These are phyloP conservation scores for Lentinula novae-zelandiae DNA, from an alignment of 1,284 basidiomycete species.

Conservation along the genomic window DNA sequence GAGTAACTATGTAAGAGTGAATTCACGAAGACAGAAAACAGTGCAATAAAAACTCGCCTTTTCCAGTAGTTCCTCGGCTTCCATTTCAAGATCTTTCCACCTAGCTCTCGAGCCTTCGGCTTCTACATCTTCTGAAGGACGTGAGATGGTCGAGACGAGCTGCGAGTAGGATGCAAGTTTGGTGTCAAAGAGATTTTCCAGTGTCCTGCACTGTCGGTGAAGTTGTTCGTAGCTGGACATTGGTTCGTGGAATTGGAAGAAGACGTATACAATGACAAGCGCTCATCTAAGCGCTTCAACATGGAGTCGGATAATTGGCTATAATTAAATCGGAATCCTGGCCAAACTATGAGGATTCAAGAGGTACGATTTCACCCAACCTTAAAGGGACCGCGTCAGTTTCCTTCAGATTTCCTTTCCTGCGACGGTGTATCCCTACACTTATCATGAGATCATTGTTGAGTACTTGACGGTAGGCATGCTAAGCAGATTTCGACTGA, in stretches of 20 bases:
- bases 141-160: constrained; percentile 73
- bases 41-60: constrained; percentile 55
- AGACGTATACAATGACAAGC: neutral
- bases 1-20: constrained; percentile 19
- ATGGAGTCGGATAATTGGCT: too few species aligned
- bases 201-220: constrained; percentile 84
- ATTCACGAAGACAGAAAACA: neutral
- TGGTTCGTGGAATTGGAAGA: neutral
- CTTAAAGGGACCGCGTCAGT: too few species aligned
- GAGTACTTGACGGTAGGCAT: too few species aligned
- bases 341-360: too few species aligned
- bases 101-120: constrained; percentile 64
- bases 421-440: too few species aligned
- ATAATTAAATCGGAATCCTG: too few species aligned
- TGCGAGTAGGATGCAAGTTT: constrained; percentile 89
- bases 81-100: constrained; percentile 80
- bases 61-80: constrained; percentile 83
- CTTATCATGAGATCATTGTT: too few species aligned
- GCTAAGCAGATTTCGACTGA: too few species aligned
- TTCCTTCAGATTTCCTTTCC: too few species aligned
- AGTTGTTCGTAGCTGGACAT: constrained; percentile 78
- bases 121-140: constrained; percentile 63
- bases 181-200: constrained; percentile 87
- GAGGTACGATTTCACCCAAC: too few species aligned
- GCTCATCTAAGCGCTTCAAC: neutral